These are phyloP conservation scores for Pestalotiopsis sp. DNA, from an alignment of 2,329 filamentous ascomycete genomes.

Conservation along the genomic window DNA sequence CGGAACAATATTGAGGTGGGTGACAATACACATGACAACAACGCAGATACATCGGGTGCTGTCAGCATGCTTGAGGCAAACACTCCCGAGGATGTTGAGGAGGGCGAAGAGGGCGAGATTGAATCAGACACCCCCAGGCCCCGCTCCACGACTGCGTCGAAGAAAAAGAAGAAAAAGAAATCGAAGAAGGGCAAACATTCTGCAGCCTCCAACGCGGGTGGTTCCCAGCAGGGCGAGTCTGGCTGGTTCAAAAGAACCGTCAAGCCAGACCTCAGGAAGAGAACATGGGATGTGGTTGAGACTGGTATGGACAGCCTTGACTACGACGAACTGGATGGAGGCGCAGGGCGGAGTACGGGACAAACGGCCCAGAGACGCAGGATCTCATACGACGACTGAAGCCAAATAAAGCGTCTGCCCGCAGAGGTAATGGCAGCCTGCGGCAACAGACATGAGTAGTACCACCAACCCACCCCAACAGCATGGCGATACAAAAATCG, in stretches of 20 bases:
- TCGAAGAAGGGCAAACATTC: slow-evolving; percentile 38
- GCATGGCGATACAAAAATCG: not conserved
- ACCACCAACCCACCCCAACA: not conserved
- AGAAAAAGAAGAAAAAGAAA: slow-evolving; percentile 40
- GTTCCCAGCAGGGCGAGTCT: slow-evolving; percentile 8
- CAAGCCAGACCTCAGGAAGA: slow-evolving; percentile 66
- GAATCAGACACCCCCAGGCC: slow-evolving; percentile 30
- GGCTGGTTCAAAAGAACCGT: slow-evolving; percentile 19
- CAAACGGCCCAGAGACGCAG: slow-evolving; percentile 43
- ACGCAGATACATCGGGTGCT: slow-evolving; percentile 13
- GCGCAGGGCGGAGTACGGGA: slow-evolving; percentile 22
- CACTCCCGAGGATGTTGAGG: slow-evolving; percentile 26
- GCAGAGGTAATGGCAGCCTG: not conserved
- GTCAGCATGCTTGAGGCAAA: not conserved
- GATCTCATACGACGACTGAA: slow-evolving; percentile 52
- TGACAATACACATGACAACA: slow-evolving; percentile 25
- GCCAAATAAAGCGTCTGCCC: not conserved
- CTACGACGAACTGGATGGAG: slow-evolving; percentile 53
- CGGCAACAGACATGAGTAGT: not conserved
- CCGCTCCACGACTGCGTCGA: slow-evolving; percentile 31
- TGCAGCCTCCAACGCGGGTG: not conserved
- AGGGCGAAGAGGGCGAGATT: slow-evolving; percentile 37
- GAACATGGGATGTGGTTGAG: slow-evolving; percentile 70
- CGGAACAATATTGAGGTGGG: slow-evolving; percentile 20
- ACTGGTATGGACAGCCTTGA: slow-evolving; percentile 61